Evolutionary conservation across 306 rosid genomes (phyloP).

Genomic region (Hippophae gyantsensis): DNA sequence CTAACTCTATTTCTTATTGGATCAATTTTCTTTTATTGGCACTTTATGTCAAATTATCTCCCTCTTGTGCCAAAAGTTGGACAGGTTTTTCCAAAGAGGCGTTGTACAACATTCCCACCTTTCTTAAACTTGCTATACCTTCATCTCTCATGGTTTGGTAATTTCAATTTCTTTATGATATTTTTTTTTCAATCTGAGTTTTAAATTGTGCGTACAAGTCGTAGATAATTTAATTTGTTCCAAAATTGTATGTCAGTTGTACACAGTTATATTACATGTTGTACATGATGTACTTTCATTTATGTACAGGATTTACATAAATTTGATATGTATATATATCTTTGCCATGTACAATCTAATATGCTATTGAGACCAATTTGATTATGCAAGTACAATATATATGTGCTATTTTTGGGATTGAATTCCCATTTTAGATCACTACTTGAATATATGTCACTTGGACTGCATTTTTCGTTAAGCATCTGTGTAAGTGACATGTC

Average conservation of each 20-base stretch:
- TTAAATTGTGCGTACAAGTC: neutral
- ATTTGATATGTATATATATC: too few species aligned
- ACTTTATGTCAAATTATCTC: conserved; percentile 42
- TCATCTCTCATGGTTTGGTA: conserved; percentile 71
- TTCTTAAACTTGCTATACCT: conserved; percentile 51
- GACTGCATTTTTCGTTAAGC: too few species aligned
- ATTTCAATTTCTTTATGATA: conserved; percentile 8
- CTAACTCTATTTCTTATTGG: conserved; percentile 53
- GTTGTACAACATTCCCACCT: conserved; percentile 29
- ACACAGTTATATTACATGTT: too few species aligned
- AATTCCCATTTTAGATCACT: too few species aligned
- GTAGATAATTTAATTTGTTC: neutral
- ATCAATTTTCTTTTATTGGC: conserved; percentile 32
- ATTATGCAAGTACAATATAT: too few species aligned
- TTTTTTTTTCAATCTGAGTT: neutral
- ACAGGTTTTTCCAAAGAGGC: conserved; percentile 53
- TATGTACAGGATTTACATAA: too few species aligned
- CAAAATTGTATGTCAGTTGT: neutral
- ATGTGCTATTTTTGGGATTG: too few species aligned
- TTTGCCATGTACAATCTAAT: too few species aligned
- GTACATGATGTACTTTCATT: too few species aligned
- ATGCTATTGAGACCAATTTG: too few species aligned
- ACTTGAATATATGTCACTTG: too few species aligned
- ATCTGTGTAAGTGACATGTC: too few species aligned
- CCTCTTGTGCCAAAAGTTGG: conserved; percentile 55